Conservation (phyloP, 192 early-diverging fungal genomes). For the Phycomyces nitens region DNA sequence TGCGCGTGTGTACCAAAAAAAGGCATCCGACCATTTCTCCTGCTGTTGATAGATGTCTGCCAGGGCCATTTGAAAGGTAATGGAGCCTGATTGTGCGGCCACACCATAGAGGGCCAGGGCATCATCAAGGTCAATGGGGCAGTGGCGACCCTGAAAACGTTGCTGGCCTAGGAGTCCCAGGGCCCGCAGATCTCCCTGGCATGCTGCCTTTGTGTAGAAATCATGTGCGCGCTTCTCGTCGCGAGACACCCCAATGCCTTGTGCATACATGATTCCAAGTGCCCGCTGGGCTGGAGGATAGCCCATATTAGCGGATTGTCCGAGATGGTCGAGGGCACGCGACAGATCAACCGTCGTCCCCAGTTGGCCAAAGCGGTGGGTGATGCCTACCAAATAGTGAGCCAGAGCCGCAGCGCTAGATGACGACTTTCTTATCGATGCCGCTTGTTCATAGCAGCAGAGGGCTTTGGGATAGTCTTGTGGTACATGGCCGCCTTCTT, state of each 20-base stretch:
- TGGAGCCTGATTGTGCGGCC: conserved; percentile 29
- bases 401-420: conserved; percentile 5
- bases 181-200: conserved; percentile 27
- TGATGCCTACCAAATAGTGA: conserved; percentile 31
- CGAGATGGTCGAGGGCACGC: conserved; percentile 11
- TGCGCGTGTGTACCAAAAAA: conserved; percentile 22
- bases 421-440: neutral
- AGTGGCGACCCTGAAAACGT: conserved; percentile 26
- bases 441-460: conserved; percentile 21
- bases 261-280: conserved; percentile 32
- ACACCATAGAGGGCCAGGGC: conserved; percentile 23
- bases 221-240: conserved; percentile 19
- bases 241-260: conserved; percentile 16
- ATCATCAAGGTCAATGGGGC: conserved; percentile 10
- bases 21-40: conserved; percentile 18
- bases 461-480: conserved; percentile 19
- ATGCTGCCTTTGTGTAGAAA: conserved; percentile 36
- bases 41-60: conserved; percentile 24
- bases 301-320: conserved; percentile 13
- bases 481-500: conserved; percentile 22
- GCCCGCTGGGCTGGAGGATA: conserved; percentile 26
- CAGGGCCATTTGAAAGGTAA: conserved; percentile 19
- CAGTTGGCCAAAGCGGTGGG: conserved; percentile 18
- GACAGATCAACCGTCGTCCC: conserved; percentile 5
- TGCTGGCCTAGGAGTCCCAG: conserved; percentile 27